A percentile compares a stretch with the other conserved stretches of the same genome.
phyloP scores from a whole-genome alignment of 805 yeast genomes.

The Kuraishia piskuri region DNA sequence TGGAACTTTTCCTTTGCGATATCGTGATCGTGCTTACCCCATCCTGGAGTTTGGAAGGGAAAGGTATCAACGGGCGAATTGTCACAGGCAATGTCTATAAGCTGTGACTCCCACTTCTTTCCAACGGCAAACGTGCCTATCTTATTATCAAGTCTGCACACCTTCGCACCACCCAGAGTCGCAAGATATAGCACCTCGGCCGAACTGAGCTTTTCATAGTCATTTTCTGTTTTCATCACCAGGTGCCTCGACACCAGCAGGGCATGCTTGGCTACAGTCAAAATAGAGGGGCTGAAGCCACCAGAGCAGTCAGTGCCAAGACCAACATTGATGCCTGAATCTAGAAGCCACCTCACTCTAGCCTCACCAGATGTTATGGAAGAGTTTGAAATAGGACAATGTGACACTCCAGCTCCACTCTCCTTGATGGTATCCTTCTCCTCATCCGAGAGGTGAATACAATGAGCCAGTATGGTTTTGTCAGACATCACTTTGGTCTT shows the following conservation, averaged over 20 bases:
- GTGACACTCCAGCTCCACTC: conserved; percentile 61
- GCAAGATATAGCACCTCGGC: conserved; percentile 69
- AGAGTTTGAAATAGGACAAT: conserved; percentile 85
- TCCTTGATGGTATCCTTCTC: conserved; percentile 50
- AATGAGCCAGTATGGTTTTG: conserved; percentile 79
- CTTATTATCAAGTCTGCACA: conserved; percentile 42
- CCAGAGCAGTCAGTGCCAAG: conserved; percentile 73
- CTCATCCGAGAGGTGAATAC: conserved; percentile 55
- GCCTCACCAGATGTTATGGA: conserved; percentile 84
- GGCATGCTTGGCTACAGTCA: conserved; percentile 58
- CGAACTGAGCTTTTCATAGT: conserved; percentile 40
- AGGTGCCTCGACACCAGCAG: conserved; percentile 58
- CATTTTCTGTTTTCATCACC: conserved; percentile 40
- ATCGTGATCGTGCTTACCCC: conserved; percentile 12
- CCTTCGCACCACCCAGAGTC: conserved; percentile 80
- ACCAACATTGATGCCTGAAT: conserved; percentile 60
- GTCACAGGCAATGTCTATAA: conserved; percentile 45
- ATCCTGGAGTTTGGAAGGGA: conserved; percentile 48
- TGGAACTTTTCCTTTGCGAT: conserved; percentile 27
- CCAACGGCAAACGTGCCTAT: conserved; percentile 71
- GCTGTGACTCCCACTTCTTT: conserved; percentile 75
- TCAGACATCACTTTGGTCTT: conserved; percentile 44
- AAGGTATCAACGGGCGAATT: conserved; percentile 64
- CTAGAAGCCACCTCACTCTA: conserved; percentile 56
- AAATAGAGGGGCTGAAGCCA: conserved; percentile 55